These are phyloP conservation scores for Penicillium sp. DNA, from an alignment of 2,329 filamentous ascomycete genomes.

Conservation along the genomic window DNA sequence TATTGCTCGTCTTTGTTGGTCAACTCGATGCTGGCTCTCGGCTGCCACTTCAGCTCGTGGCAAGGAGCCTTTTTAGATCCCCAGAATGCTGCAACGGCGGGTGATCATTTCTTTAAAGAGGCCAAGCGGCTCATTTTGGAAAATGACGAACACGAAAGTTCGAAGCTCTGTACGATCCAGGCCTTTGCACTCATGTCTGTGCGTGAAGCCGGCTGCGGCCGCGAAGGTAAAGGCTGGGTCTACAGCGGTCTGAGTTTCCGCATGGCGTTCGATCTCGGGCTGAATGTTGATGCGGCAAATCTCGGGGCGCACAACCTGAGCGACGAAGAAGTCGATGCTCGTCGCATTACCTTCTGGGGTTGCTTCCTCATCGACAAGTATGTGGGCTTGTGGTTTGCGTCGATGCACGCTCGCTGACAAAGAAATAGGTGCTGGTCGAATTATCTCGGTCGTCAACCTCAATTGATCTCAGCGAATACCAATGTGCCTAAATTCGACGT, in stretches of 20 bases:
- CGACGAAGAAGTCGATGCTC: conserved; percentile 82
- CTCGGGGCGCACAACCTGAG: conserved; percentile 63
- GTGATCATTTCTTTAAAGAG: conserved; percentile 94
- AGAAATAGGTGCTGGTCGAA: conserved; percentile 79
- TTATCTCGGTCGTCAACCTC: conserved; percentile 86
- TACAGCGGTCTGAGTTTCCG: conserved; percentile 98
- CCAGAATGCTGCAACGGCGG: conserved; percentile 78
- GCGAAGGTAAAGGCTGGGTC: conserved; percentile 95
- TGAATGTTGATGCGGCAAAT: conserved; percentile 77
- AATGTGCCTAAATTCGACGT: conserved; percentile 88
- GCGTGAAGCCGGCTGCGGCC: conserved; percentile 86
- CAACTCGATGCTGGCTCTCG: conserved; percentile 88
- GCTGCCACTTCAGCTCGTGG: conserved; percentile 85
- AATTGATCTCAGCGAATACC: conserved; percentile 74
- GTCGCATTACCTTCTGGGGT: conserved; percentile 93
- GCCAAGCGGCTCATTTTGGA: conserved; percentile 86
- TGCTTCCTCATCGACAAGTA: conserved; percentile 96
- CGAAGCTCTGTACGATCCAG: conserved; percentile 84
- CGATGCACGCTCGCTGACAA: conserved; percentile 12
- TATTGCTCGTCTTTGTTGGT: conserved; percentile 90
- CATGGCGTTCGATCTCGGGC: conserved; percentile 90
- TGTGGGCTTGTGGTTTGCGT: conserved; percentile 18
- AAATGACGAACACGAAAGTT: conserved; percentile 89
- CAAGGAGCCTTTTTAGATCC: conserved; percentile 68
- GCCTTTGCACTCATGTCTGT: conserved; percentile 95